A percentile compares a stretch with the other conserved stretches of the same genome.
phyloP scores from a whole-genome alignment of 2,329 filamentous ascomycete species.

The Ceratocystis cacaofunesta region DNA sequence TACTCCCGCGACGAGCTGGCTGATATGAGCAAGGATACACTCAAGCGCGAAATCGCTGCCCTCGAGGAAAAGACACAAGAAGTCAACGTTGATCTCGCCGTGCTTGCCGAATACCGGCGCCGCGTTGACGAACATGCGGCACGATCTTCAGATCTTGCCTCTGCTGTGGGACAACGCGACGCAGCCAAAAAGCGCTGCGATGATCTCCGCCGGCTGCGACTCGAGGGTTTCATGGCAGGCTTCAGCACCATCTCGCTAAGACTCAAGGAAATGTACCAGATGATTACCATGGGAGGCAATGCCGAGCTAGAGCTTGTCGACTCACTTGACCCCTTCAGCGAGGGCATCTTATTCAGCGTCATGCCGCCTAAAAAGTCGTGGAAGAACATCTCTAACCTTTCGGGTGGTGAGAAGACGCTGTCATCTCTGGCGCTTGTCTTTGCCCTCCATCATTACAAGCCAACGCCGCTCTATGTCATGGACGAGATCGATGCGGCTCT shows the following conservation, averaged over 20 bases:
- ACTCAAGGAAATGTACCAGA: conserved; percentile 99
- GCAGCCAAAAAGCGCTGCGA: conserved; percentile 83
- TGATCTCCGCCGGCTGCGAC: conserved; percentile 72
- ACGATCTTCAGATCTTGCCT: conserved; percentile 69
- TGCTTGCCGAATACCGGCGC: conserved; percentile 76
- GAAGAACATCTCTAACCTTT: conserved; percentile 97
- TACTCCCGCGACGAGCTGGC: conserved; percentile 60
- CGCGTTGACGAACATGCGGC: conserved; percentile 69
- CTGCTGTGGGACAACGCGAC: conserved; percentile 65
- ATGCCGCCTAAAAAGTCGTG: conserved; percentile 99
- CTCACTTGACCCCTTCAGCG: conserved; percentile 87
- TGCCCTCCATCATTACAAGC: conserved; percentile 93
- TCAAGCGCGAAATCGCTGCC: conserved; percentile 47
- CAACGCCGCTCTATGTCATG: conserved; percentile 96
- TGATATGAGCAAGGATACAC: conserved; percentile 47
- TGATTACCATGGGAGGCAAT: conserved; percentile 99
- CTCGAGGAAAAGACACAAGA: conserved; percentile 63
- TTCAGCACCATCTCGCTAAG: conserved; percentile 88
- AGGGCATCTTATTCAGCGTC: conserved; percentile 91
- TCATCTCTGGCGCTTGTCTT: conserved; percentile 92
- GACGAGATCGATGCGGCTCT: conserved; percentile 97
- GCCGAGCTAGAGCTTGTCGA: conserved; percentile 95
- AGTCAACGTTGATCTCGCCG: conserved; percentile 72
- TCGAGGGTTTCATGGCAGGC: conserved; percentile 97
- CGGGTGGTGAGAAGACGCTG: conserved; percentile 92